phyloP scores from a whole-genome alignment of 2,329 filamentous ascomycete genomes.

The Monilinia fructicola region DNA sequence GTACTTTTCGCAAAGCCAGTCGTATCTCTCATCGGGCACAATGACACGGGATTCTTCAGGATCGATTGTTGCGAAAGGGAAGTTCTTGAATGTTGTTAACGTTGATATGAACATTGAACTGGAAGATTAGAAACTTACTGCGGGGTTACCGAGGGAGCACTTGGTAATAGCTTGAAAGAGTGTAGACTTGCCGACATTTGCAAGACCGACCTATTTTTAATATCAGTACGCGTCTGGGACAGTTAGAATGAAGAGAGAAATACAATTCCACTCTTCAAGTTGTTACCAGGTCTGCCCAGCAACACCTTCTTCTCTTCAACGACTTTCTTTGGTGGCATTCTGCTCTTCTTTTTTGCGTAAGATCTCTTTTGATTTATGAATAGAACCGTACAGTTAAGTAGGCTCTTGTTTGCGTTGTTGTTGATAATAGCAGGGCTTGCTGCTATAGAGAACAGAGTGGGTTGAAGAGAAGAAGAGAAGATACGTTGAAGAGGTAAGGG shows the following conservation, averaged over 20 bases:
- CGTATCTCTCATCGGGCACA: conserved; percentile 92
- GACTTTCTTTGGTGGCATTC: conserved; percentile 92
- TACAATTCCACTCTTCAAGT: conserved; percentile 98
- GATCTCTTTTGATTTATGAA: conserved; percentile 51
- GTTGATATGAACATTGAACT: conserved; percentile 24
- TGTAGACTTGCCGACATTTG: conserved; percentile 99
- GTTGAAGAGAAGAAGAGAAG: conserved; percentile 51
- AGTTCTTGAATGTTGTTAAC: conserved; percentile 64
- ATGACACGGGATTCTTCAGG: conserved; percentile 97
- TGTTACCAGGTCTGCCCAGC: conserved; percentile 95
- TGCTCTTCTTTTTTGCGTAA: conserved; percentile 52
- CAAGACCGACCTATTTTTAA: conserved; percentile 77
- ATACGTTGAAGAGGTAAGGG: conserved; percentile 42
- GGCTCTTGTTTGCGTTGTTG: conserved; percentile 28
- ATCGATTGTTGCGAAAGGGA: conserved; percentile 98
- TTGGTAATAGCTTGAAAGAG: conserved; percentile 99
- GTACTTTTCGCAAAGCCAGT: conserved; percentile 95
- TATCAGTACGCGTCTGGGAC: conserved; percentile 10
- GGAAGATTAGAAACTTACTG: conserved; percentile 58
- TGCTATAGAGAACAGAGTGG: conserved; percentile 53
- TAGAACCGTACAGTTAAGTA: conserved; percentile 42
- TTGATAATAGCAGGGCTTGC: conserved; percentile 48
- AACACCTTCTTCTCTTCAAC: conserved; percentile 94
- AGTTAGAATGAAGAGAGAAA: conserved; percentile 42
- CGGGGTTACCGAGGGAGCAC: conserved; percentile 93